These are phyloP conservation scores for Lanmaoa rubissima DNA, from an alignment of 768 basidiomycete species.

Conservation along the genomic window DNA sequence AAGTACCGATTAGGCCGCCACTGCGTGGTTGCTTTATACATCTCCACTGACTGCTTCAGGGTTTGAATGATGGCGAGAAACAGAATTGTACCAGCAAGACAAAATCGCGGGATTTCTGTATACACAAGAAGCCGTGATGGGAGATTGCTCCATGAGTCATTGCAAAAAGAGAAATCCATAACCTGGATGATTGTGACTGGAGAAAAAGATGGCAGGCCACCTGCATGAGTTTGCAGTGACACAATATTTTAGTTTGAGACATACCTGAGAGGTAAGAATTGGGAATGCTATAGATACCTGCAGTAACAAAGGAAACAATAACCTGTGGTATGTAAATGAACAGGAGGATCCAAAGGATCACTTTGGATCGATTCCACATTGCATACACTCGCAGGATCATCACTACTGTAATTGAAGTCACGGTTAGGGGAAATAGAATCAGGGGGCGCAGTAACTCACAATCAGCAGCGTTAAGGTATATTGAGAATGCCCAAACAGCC, in stretches of 20 bases:
- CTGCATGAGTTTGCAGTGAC: not conserved
- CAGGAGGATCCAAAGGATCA: not conserved
- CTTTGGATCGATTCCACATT: too few relatives aligned
- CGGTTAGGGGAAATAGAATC: not conserved
- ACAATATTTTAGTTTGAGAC: not conserved
- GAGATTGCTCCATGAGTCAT: not conserved
- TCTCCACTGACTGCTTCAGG: not conserved
- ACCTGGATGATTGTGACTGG: not conserved
- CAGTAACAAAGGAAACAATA: not conserved
- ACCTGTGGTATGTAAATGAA: not conserved
- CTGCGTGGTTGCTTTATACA: slow-evolving; percentile 3
- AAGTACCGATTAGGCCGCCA: slow-evolving; percentile 12
- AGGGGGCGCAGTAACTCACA: not conserved
- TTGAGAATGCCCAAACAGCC: not conserved
- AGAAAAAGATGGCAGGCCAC: not conserved
- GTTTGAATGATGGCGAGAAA: not conserved
- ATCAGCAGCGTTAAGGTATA: slow-evolving; percentile 3
- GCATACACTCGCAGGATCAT: not conserved
- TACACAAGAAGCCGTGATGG: not conserved
- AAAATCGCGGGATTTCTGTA: not conserved
- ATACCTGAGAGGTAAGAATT: not conserved
- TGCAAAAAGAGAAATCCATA: not conserved
- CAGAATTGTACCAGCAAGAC: not conserved
- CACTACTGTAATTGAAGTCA: not conserved
- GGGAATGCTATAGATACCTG: not conserved